Evolutionary conservation across 2,329 filamentous ascomycete genomes (phyloP).

Genomic region (Cephalotrichum gorgonifer): DNA sequence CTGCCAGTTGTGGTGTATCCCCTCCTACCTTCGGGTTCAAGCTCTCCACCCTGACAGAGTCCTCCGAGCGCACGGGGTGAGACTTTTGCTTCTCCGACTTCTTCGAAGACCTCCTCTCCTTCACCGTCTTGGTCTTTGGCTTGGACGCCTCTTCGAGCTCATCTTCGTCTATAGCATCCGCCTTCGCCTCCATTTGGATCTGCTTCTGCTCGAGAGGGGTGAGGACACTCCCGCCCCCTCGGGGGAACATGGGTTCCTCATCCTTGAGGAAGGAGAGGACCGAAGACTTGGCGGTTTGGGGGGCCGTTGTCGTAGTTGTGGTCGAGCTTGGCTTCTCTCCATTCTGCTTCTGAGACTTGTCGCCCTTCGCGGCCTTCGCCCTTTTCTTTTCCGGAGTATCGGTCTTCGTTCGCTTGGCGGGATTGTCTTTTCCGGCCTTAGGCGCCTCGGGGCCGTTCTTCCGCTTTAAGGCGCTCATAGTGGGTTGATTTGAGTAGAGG

Average conservation of each 20-base stretch:
- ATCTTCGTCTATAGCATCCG: constrained; percentile 85
- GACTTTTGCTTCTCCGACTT: constrained; percentile 42
- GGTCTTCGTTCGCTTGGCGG: constrained; percentile 35
- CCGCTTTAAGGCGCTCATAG: constrained; percentile 37
- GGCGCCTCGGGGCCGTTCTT: constrained; percentile 2
- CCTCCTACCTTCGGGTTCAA: constrained; percentile 72
- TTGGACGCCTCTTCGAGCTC: constrained; percentile 36
- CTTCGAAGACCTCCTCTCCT: constrained; percentile 49
- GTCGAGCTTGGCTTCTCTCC: constrained; percentile 9
- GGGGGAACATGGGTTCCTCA: constrained; percentile 83
- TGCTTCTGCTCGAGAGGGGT: constrained; percentile 94
- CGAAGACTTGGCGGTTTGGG: constrained; percentile 22
- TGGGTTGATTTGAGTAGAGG: constrained; percentile 18
- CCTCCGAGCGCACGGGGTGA: constrained; percentile 26
- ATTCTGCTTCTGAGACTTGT: constrained; percentile 37
- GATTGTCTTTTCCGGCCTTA: constrained; percentile 3
- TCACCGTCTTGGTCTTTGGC: constrained; percentile 31
- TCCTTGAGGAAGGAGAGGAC: constrained; percentile 47
- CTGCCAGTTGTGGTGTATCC: too few relatives aligned
- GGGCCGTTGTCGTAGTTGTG: constrained; percentile 18
- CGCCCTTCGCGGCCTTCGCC: constrained; percentile 32
- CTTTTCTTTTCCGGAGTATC: constrained; percentile 43
- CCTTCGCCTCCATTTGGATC: constrained; percentile 85
- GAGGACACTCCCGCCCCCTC: constrained; percentile 82
- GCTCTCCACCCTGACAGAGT: constrained; percentile 66